Base-by-base conservation (phyloP, 2,329 filamentous ascomycete genomes). In the Aspergillus hortae region DNA sequence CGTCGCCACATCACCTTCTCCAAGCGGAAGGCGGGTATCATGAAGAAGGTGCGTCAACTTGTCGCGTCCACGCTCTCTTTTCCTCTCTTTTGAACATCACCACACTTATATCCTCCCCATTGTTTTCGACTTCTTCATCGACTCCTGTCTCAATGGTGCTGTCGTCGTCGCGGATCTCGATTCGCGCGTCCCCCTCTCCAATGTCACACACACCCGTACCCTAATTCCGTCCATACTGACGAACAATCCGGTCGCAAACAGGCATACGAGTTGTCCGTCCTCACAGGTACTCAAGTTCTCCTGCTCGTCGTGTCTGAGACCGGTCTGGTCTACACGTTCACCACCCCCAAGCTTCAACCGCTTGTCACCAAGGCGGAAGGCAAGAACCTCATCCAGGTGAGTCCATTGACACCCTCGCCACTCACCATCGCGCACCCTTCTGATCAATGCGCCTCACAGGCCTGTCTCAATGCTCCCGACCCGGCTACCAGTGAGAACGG, bases 1-100 rank as follows among this genome's bases (percentile, higher is more conserved):
- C 91, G 94, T 78, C 89, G 94, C 58, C 94, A 99, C 80, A 99
- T 97, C 73, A 97, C 94, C 67, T 97, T 99, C 75, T 97, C 92
- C 64, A 99, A 99, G 86, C 90, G 94, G 74, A 99, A 99, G 81
- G 94, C 94, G 51, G 94, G 94, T 66, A 97, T 99, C 76, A 97
- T 99, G 94, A 97, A 99, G 83, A 97, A 97, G 91, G 94, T 96
- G 73, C 63, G 86, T 63, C 43, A 2, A n/a, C 46, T 47, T 54
- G 54, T 50, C 58, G 60, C 62, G 56, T 62, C 44, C 50, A 44
- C 44, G 42, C 49, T 44, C 47, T 32, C 36, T 40, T 17, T 14
- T 48, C 43, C 49, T 44, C 47, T 32, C 36, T 40, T 17, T 14
- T 48, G 19, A 12, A 33, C 46, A 44, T 23, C 44, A 46, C 40